These are phyloP conservation scores for Boletus pseudo-olivaceus DNA, from an alignment of 768 basidiomycete species.

Conservation along the genomic window DNA sequence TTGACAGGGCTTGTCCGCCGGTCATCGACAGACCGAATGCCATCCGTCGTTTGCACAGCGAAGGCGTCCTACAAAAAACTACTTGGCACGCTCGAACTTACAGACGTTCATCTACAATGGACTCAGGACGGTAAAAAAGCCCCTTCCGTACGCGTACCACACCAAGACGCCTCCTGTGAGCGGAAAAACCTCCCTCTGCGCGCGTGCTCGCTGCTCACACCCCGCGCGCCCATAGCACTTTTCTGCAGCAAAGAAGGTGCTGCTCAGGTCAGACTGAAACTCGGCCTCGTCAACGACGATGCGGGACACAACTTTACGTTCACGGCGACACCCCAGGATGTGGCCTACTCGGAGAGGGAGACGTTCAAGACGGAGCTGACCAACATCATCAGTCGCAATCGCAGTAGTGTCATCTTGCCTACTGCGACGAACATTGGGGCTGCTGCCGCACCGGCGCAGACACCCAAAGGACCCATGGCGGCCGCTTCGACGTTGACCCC, in stretches of 20 bases:
- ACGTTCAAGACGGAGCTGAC: constrained; percentile 79
- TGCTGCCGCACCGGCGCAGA: constrained; percentile 19
- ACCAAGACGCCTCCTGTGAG: constrained; percentile 60
- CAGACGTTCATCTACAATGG: constrained; percentile 73
- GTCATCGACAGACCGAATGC: constrained; percentile 38
- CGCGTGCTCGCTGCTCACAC: constrained; percentile 2
- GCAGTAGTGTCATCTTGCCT: constrained; percentile 33
- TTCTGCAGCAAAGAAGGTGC: constrained; percentile 86
- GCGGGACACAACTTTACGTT: constrained; percentile 82
- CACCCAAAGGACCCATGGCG: constrained; percentile 25
- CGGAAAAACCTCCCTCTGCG: constrained; percentile 24
- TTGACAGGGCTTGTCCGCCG: not conserved
- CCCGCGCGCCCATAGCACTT: constrained; percentile 48
- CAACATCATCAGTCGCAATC: constrained; percentile 72
- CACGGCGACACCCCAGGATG: constrained; percentile 52
- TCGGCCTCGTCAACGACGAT: constrained; percentile 66
- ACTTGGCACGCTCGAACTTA: constrained; percentile 71
- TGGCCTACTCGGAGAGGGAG: constrained; percentile 71
- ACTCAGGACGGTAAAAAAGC: constrained; percentile 66
- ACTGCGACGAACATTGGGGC: constrained; percentile 2
- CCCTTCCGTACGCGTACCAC: constrained; percentile 60
- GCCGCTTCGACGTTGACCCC: constrained; percentile 13
- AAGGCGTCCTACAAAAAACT: constrained; percentile 85
- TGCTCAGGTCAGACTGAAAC: constrained; percentile 72
- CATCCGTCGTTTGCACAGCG: constrained; percentile 65